Base-by-base conservation (phyloP, 495 filamentous ascomycete genomes). In the Gamarada debralockiae region DNA sequence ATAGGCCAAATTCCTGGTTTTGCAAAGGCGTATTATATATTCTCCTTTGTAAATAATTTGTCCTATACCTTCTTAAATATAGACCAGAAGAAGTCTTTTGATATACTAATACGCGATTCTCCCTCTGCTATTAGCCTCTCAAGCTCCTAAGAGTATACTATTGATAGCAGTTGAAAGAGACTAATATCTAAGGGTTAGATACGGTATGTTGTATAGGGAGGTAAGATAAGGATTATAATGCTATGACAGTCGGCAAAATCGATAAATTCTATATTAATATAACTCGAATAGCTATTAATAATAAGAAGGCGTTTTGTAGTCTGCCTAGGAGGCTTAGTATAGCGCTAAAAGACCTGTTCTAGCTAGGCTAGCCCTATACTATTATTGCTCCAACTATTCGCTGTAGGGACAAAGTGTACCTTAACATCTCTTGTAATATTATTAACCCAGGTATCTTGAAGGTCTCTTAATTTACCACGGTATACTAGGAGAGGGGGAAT, bases 181-280 rank as follows among this genome's bases (percentile, higher is more conserved):
- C 56, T 31, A 17, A 59, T 27, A 39, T 59, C 46, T 3, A 59
- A 33, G 31, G 52, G 45, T 29, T 59, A 23, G 3, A 58, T 18
- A n/a, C 43, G 36, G 18, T 59, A 27, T 12, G 56, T 55, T 20
- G 45, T 46, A 47, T 59, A 24, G 0, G 46, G 34, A 14, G 52
- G 52, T 9, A 59, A 25, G 20, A 55, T 37, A 31, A 59, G 2
- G 7, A 52, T 6, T 31, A 59, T 36, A 55, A 59, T 59, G 3
- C 24, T 6, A 25, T 53, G 12, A 5, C 22, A 7, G 21, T 46
- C 33, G 33, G 18, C 24, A 10, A 3, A 53, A 24, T 49, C 14
- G 6, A 50, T 25, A 17, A 57, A 57, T 15, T 22, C 48, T 48
- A 57, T 46, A 57, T 57, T 57, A 29, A 57, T 25, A 41, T 58